Base-by-base conservation (phyloP, 495 filamentous ascomycete species). In the Rostrohypoxylon terebratum region DNA sequence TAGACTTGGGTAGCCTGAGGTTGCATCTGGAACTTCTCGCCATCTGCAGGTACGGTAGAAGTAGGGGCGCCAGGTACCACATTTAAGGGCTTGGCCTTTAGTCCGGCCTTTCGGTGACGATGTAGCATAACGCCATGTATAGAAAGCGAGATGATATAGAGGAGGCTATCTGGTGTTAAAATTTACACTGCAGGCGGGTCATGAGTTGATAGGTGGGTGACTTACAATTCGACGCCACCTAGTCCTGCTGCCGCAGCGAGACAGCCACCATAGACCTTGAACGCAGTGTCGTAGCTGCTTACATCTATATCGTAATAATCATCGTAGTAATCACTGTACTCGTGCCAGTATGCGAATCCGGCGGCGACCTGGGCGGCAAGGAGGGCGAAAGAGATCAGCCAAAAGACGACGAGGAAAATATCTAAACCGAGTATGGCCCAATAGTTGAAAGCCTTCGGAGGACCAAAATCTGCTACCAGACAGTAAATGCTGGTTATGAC, bases 391-490 rank as follows among this genome's bases (percentile, higher is more conserved):
- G 82, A 79, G 60, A 79, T 77, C 11, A 85, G 68, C 85, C 84
- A 86, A 73, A 86, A 77, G 61, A 85, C 59, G 31, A 83, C 71
- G 7, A 81, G 71, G 51, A 84, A 75, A 34, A 86, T 80, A 55
- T 86, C 83, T 21, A 84, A 67, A 54, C 77, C 78, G 13, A 86
- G 76, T 48, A 84, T 73, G 6, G 83, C 83, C 83, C 82, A 86
- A 75, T 86, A 86, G 73, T 86, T 86, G 75, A 82, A 87, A 4
- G 74, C 69, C 14, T 59, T 63, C 7, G 81, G 75, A 4, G 75
- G 57, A 18, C 59, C 68, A 16, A 67, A 77, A 25, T 76, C 59
- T 6, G 79, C 71, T 21, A 83, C 75, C n/a, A 86, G 59, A 31
- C 78, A 66, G 73, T 85, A 86, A 65, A 81, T 76, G n/a, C 77